phyloP scores from a whole-genome alignment of 2,329 filamentous ascomycete genomes.

The Colletotrichum camelliae region DNA sequence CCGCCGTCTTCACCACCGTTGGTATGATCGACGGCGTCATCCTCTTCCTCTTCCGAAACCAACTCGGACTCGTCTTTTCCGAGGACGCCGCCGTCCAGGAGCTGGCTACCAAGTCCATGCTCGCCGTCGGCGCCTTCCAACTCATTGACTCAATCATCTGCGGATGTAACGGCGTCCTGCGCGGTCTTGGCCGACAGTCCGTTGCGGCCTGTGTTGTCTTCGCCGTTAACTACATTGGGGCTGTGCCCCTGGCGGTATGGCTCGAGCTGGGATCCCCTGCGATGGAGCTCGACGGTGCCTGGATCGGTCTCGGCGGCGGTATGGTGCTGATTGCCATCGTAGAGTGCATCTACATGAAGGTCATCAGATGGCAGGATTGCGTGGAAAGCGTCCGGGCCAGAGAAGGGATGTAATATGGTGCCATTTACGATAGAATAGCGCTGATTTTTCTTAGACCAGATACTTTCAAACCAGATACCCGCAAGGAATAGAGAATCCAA shows the following conservation, averaged over 20 bases:
- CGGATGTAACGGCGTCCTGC: slow-evolving; percentile 42
- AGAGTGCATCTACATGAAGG: slow-evolving; percentile 38
- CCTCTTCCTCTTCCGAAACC: slow-evolving; percentile 34
- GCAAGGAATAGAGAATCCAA: background rate
- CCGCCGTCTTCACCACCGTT: slow-evolving; percentile 34
- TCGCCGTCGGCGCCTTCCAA: slow-evolving; percentile 37
- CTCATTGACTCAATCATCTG: slow-evolving; percentile 38
- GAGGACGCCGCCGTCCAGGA: slow-evolving; percentile 32
- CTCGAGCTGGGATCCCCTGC: slow-evolving; percentile 37
- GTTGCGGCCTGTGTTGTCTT: slow-evolving; percentile 41
- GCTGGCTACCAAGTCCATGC: slow-evolving; percentile 34
- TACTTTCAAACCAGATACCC: background rate
- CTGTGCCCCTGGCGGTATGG: slow-evolving; percentile 43
- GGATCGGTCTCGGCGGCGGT: slow-evolving; percentile 38
- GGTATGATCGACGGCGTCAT: slow-evolving; percentile 38
- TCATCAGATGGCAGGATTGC: slow-evolving; percentile 32
- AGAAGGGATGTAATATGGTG: slow-evolving; percentile 23
- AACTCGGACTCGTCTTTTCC: slow-evolving; percentile 35
- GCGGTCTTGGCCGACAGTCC: slow-evolving; percentile 42
- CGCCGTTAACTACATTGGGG: slow-evolving; percentile 40
- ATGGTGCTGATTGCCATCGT: slow-evolving; percentile 34
- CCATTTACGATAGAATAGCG: background rate
- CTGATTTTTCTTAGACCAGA: background rate
- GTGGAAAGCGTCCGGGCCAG: slow-evolving; percentile 33
- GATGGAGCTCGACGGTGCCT: slow-evolving; percentile 37